Evolutionary conservation across 2,329 filamentous ascomycete genomes (phyloP).

Genomic region (Fusarium coffeatum): DNA sequence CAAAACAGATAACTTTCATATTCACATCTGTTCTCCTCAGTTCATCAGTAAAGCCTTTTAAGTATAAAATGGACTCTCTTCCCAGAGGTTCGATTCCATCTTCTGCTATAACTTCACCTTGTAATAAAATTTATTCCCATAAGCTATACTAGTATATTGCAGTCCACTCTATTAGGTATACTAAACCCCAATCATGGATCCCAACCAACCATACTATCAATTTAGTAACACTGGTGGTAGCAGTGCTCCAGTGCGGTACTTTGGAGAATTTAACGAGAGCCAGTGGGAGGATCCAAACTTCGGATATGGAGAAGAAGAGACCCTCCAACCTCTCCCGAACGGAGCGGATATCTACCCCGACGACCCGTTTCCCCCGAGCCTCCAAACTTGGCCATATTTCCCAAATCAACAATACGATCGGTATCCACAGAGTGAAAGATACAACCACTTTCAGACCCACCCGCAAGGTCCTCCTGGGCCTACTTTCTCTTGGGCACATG

Average conservation of each 20-base stretch:
- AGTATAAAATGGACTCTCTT: neutral
- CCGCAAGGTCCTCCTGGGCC: neutral
- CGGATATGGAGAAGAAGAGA: neutral
- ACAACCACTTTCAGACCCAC: neutral
- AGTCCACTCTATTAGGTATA: neutral
- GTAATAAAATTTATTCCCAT: neutral
- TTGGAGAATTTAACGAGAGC: neutral
- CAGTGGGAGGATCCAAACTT: neutral
- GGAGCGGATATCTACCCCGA: neutral
- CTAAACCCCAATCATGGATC: neutral
- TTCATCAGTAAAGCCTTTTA: neutral
- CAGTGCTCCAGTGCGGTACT: neutral
- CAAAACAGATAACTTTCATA: fast-evolving
- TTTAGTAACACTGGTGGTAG: neutral
- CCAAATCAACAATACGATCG: neutral
- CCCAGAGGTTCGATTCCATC: fast-evolving
- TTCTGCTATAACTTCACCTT: neutral
- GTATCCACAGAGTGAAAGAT: neutral
- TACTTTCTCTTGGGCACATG: neutral
- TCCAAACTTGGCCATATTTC: neutral
- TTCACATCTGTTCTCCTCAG: neutral
- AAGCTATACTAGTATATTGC: neutral
- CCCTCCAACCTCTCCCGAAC: neutral
- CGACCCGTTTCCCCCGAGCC: neutral
- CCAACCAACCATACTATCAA: neutral